Conservation (phyloP, 2,329 filamentous ascomycete genomes). For the Cephalotrichum gorgonifer region DNA sequence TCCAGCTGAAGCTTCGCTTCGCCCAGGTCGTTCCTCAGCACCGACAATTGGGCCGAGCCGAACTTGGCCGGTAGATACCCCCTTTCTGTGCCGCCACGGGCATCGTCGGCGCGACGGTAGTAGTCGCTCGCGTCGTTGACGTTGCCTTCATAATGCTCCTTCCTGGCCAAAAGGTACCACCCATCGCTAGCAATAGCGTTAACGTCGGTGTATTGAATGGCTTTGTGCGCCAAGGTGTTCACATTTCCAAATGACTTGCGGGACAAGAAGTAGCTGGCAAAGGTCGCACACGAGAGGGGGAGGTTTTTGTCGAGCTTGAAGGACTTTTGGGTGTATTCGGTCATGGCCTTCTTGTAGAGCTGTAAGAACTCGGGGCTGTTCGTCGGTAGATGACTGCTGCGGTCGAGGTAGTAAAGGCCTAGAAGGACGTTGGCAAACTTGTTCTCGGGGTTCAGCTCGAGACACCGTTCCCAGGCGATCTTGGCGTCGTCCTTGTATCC, state of each 20-base stretch:
- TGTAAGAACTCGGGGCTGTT: constrained; percentile 76
- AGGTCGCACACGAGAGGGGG: constrained; percentile 81
- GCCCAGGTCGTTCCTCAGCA: constrained; percentile 73
- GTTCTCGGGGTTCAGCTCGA: constrained; percentile 72
- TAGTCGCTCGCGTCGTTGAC: constrained; percentile 68
- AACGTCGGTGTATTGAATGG: constrained; percentile 91
- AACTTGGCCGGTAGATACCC: constrained; percentile 94
- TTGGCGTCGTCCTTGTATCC: constrained; percentile 91
- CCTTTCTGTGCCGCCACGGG: constrained; percentile 79
- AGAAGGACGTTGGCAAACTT: constrained; percentile 86
- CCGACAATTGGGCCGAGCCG: constrained; percentile 80
- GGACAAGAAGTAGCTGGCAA: constrained; percentile 81
- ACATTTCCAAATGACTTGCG: constrained; percentile 72
- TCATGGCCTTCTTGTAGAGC: constrained; percentile 89
- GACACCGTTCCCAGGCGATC: constrained; percentile 69
- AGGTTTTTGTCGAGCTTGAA: constrained; percentile 90
- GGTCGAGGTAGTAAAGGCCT: constrained; percentile 80
- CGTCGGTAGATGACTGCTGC: constrained; percentile 71
- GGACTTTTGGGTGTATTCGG: constrained; percentile 83
- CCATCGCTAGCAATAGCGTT: constrained; percentile 95
- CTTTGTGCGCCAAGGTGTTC: constrained; percentile 79
- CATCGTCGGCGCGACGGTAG: constrained; percentile 84
- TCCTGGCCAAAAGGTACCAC: constrained; percentile 88
- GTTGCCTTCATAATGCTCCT: constrained; percentile 77
- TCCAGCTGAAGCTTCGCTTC: constrained; percentile 90